Evolutionary conservation across 176 grass and related monocot species (phyloP), one percentile per base, ranked within the genome.

Genomic region (Rhynchospora pubera): DNA sequence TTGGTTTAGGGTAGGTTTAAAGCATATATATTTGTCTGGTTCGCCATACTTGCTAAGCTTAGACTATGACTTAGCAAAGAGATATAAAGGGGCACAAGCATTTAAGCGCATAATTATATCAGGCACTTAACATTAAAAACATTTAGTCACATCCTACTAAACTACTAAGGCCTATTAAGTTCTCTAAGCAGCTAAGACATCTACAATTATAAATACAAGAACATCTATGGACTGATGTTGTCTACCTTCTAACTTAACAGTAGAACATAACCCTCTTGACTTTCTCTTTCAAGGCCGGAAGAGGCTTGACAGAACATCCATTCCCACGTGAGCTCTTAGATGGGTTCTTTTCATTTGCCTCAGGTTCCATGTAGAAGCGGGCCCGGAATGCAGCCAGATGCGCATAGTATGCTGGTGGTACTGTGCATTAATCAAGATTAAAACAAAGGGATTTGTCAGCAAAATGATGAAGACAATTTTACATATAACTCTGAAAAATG

Each of bases 191-290:
- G 30, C 72, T 64, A 80, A 82, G 87, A 63, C 77, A 44, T 83
- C 85, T 87, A 89, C 88, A 91, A 79, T 82, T 93, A 94, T 89
- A 62, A 51, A 83, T 89, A 86, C 87, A 89, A 85, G 61, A 75
- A 84, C 87, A 90, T 52, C 59, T 83, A 58, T 85, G 79, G 86
- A 87, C 58, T 82, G 62, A 80, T 91, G 75, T 91, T 69, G 82
- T 86, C 24, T 74, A 78, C 57, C 62, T 64, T 79, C 16, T 32
- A 69, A 69, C 65, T 90, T 63, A 99, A 60, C 97, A 99, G 85
- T 99, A 99, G 89, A 99, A 99, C 97, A 99, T 99, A 83, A 99
- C 93, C 80, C 89, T 96, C 91, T 99, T 99, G 81, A 99, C 97
- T 89, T 90, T 99, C 84, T 99, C 97, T 85, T 99, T 99, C 61